phyloP scores from a whole-genome alignment of 2,329 filamentous ascomycete species.

The Xylogone sp. region DNA sequence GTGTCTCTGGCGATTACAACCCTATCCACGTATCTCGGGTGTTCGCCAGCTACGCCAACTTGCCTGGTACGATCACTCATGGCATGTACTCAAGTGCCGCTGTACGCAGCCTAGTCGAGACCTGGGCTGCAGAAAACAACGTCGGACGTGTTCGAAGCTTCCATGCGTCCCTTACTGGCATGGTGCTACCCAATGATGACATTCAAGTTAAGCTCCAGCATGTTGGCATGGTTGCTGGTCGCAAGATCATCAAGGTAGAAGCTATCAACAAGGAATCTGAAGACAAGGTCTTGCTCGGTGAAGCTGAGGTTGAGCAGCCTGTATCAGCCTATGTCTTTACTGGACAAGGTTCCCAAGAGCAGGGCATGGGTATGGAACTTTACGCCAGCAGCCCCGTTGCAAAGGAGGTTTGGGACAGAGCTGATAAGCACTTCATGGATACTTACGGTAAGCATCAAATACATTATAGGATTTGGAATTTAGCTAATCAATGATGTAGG shows the following conservation, averaged over 20 bases:
- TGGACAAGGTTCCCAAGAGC: slow-evolving; percentile 95
- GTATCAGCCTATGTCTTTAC: slow-evolving; percentile 97
- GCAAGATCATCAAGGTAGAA: slow-evolving; percentile 99
- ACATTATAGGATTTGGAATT: neutral
- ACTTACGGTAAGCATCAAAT: slow-evolving; percentile 73
- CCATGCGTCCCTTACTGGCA: slow-evolving; percentile 93
- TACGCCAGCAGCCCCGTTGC: slow-evolving; percentile 92
- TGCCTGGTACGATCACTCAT: slow-evolving; percentile 96
- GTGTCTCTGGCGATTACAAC: slow-evolving; percentile 97
- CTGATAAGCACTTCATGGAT: slow-evolving; percentile 96
- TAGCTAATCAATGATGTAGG: slow-evolving; percentile 42
- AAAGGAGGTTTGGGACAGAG: slow-evolving; percentile 95
- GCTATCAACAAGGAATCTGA: slow-evolving; percentile 93
- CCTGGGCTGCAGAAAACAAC: slow-evolving; percentile 98
- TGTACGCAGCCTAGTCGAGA: slow-evolving; percentile 93
- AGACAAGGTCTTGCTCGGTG: slow-evolving; percentile 91
- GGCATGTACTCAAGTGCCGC: slow-evolving; percentile 99
- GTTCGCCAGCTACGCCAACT: slow-evolving; percentile 91
- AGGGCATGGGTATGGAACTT: slow-evolving; percentile 99
- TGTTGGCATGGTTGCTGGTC: slow-evolving; percentile 93
- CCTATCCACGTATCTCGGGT: slow-evolving; percentile 97
- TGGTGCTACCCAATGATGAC: slow-evolving; percentile 96
- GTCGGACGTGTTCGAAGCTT: slow-evolving; percentile 96
- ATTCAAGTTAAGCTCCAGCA: slow-evolving; percentile 95
- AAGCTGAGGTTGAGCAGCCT: slow-evolving; percentile 96